phyloP scores from a whole-genome alignment of 164 flowering plant genomes.

The Vitis cinerea region DNA sequence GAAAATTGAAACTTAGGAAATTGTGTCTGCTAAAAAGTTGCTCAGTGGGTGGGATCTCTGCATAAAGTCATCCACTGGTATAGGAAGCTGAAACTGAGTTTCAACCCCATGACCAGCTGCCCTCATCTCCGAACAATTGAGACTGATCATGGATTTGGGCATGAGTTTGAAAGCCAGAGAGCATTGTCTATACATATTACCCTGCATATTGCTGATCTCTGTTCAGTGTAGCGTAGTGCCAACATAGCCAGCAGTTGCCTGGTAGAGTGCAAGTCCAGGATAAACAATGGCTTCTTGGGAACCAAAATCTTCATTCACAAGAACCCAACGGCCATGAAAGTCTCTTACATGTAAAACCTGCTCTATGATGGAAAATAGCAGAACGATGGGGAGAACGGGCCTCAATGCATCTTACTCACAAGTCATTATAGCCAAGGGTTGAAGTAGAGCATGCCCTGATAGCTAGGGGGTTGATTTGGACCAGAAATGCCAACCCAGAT shows the following conservation, averaged over 20 bases:
- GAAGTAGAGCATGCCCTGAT: too few species aligned
- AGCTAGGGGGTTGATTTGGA: too few species aligned
- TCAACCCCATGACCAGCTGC: constrained; percentile 97
- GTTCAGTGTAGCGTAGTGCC: constrained; percentile 70
- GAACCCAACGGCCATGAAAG: constrained; percentile 77
- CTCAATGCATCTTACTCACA: too few species aligned
- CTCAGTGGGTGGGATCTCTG: constrained; percentile 79
- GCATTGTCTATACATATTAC: constrained; percentile 74
- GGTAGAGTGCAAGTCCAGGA: constrained; percentile 93
- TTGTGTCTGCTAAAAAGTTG: constrained; percentile 59
- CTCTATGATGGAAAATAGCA: constrained; percentile 29
- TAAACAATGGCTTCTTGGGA: constrained; percentile 88
- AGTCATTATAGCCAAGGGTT: too few species aligned
- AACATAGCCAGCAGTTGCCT: constrained; percentile 92
- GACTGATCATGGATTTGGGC: constrained; percentile 91
- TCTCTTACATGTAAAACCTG: constrained; percentile 80
- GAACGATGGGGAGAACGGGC: too few species aligned
- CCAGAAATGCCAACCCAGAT: too few species aligned
- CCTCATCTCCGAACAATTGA: constrained; percentile 89
- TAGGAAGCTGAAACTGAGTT: constrained; percentile 92
- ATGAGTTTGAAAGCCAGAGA: constrained; percentile 86
- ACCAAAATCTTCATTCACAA: constrained; percentile 86
- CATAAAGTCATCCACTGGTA: constrained; percentile 97
- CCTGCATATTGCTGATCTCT: constrained; percentile 57
- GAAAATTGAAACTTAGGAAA: constrained; percentile 56